A percentile compares a stretch with the other conserved stretches of the same genome.
Conservation (phyloP, 2,329 filamentous ascomycete genomes). For the Hypomyces rosellus region DNA sequence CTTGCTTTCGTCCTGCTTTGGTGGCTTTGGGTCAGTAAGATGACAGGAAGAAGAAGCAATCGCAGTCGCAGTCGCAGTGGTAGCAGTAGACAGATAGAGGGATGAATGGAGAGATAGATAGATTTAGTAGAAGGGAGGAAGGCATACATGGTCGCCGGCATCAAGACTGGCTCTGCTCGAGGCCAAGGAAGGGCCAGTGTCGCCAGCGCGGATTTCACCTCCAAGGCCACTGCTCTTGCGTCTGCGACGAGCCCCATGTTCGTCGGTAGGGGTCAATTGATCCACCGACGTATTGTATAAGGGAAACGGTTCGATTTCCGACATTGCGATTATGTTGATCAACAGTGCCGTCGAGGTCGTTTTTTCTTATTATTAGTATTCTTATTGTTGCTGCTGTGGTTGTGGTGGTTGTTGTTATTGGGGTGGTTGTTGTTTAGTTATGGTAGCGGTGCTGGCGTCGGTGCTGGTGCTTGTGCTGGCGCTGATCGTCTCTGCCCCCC, state of each 20-base stretch:
- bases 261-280: conserved; percentile 38
- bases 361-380: neutral
- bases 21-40: neutral
- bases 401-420: neutral
- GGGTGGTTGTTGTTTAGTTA: neutral
- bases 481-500: neutral
- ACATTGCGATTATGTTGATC: conserved; percentile 28
- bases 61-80: no score
- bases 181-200: conserved; percentile 50
- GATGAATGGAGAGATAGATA: no score
- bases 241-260: conserved; percentile 37
- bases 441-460: neutral
- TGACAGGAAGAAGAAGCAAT: no score
- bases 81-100: no score
- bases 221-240: conserved; percentile 52
- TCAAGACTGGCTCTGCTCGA: conserved; percentile 44
- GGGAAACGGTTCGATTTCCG: conserved; percentile 49
- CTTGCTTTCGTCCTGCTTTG: conserved; percentile 24
- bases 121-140: no score
- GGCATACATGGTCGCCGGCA: conserved; percentile 15
- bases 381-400: neutral
- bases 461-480: neutral
- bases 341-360: neutral
- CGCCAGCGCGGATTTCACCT: conserved; percentile 46
- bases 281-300: conserved; percentile 46